phyloP scores from a whole-genome alignment of 371 early-diverging fungal species.

The Syncephalastrum contaminatum region DNA sequence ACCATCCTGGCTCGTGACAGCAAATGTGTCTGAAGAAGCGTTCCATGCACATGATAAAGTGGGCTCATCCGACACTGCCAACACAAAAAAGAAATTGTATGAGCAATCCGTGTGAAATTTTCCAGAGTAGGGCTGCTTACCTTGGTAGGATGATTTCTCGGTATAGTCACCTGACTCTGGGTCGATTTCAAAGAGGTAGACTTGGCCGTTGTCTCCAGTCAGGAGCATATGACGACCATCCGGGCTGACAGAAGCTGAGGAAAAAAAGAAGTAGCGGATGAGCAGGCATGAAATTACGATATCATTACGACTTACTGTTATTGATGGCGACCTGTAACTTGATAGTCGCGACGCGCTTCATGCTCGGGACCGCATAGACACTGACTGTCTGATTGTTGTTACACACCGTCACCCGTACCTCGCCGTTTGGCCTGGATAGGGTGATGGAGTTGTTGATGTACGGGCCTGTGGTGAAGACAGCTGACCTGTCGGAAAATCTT shows the following conservation, averaged over 20 bases:
- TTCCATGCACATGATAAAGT: conserved; percentile 71
- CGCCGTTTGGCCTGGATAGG: conserved; percentile 10
- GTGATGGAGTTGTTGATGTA: conserved; percentile 22
- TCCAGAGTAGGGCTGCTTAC: conserved; percentile 4
- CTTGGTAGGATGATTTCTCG: conserved; percentile 13
- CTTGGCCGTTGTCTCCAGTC: conserved; percentile 82
- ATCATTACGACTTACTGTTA: conserved; percentile 45
- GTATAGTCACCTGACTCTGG: conserved; percentile 55
- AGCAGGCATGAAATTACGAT: conserved; percentile 6
- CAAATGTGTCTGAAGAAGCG: conserved; percentile 68
- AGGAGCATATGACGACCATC: conserved; percentile 78
- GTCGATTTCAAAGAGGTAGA: conserved; percentile 72
- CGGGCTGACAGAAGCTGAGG: conserved; percentile 73
- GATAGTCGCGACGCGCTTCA: conserved; percentile 64
- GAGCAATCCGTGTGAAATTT: background rate
- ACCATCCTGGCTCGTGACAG: conserved; percentile 81
- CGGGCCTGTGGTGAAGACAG: conserved; percentile 14
- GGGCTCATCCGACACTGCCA: conserved; percentile 35
- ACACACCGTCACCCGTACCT: conserved; percentile 62
- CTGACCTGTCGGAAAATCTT: conserved; percentile 9
- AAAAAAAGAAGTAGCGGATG: background rate
- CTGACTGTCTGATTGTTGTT: conserved; percentile 92
- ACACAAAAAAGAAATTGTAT: conserved; percentile 28
- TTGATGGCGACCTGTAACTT: conserved; percentile 77
- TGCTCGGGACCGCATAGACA: conserved; percentile 67